Evolutionary conservation across 106 monocot genomes (phyloP).

Genomic region (Apostasia shenzhenica): DNA sequence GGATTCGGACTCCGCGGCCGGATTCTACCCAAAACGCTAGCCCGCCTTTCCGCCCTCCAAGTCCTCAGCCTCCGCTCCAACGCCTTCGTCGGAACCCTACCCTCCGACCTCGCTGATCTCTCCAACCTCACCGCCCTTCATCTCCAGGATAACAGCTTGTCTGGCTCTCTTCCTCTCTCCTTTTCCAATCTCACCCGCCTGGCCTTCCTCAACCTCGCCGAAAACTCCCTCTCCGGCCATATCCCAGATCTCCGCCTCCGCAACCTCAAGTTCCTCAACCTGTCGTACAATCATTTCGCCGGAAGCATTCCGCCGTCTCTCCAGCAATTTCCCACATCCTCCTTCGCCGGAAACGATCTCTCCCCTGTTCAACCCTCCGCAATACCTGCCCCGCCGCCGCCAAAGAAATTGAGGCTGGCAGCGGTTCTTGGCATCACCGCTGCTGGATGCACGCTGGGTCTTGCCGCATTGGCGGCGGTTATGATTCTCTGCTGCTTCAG

Average conservation of each 20-base stretch:
- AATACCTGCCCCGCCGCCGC: neutral
- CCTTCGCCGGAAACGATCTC: conserved; percentile 63
- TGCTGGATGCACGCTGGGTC: conserved; percentile 31
- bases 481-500: conserved; percentile 28
- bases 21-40: neutral
- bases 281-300: conserved; percentile 50
- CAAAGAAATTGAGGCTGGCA: conserved; percentile 27
- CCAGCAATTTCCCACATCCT: conserved; percentile 32
- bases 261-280: conserved; percentile 41
- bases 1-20: neutral
- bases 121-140: neutral
- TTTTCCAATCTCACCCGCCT: neutral
- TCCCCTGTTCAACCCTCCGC: conserved; percentile 12
- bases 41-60: conserved; percentile 1
- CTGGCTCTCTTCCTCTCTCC: neutral
- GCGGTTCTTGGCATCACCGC: conserved; percentile 45
- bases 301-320: conserved; percentile 54
- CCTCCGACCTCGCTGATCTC: neutral
- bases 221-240: neutral
- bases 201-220: neutral
- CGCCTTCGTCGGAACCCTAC: neutral
- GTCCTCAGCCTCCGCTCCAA: conserved; percentile 4
- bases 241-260: conserved; percentile 56
- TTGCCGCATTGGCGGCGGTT: conserved; percentile 15
- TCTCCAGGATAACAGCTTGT: conserved; percentile 2